These are phyloP conservation scores for Nemania sp. DNA, from an alignment of 2,329 filamentous ascomycete genomes.

Conservation along the genomic window DNA sequence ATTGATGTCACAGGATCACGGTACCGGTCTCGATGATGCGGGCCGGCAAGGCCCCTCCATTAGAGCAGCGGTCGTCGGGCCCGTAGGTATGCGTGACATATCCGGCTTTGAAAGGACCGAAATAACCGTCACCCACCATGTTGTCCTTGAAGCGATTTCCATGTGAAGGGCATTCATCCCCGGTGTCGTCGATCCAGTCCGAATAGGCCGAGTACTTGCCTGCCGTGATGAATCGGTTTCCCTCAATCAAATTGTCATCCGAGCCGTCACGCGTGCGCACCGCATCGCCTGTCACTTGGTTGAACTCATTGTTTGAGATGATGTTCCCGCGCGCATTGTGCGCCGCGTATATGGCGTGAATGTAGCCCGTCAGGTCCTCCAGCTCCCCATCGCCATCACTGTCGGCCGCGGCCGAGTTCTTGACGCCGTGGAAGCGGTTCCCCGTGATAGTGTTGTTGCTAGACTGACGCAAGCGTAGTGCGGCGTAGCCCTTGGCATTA, in stretches of 20 bases:
- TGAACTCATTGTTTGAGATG: slow-evolving; percentile 35
- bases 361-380: slow-evolving; percentile 51
- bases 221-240: slow-evolving; percentile 31
- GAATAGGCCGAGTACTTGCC: slow-evolving; percentile 40
- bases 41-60: slow-evolving; percentile 19
- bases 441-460: slow-evolving; percentile 36
- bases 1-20: slow-evolving; percentile 11
- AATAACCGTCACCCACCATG: slow-evolving; percentile 35
- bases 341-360: slow-evolving; percentile 37
- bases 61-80: slow-evolving; percentile 33
- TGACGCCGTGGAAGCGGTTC: slow-evolving; percentile 40
- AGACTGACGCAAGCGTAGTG: slow-evolving; percentile 32
- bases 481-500: slow-evolving; percentile 34
- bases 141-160: slow-evolving; percentile 34
- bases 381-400: slow-evolving; percentile 52
- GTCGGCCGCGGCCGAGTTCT: slow-evolving; percentile 32
- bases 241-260: slow-evolving; percentile 32
- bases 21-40: slow-evolving; percentile 35
- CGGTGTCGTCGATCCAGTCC: slow-evolving; percentile 36
- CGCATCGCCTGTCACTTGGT: slow-evolving; percentile 37
- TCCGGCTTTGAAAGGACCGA: slow-evolving; percentile 32
- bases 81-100: slow-evolving; percentile 36
- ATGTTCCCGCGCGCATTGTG: slow-evolving; percentile 29
- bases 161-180: slow-evolving; percentile 33
- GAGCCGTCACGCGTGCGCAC: slow-evolving; percentile 38